Percentiles rank a stretch among this genome's conserved stretches.
phyloP scores from a whole-genome alignment of 768 basidiomycete species.

The Russula sp. region DNA sequence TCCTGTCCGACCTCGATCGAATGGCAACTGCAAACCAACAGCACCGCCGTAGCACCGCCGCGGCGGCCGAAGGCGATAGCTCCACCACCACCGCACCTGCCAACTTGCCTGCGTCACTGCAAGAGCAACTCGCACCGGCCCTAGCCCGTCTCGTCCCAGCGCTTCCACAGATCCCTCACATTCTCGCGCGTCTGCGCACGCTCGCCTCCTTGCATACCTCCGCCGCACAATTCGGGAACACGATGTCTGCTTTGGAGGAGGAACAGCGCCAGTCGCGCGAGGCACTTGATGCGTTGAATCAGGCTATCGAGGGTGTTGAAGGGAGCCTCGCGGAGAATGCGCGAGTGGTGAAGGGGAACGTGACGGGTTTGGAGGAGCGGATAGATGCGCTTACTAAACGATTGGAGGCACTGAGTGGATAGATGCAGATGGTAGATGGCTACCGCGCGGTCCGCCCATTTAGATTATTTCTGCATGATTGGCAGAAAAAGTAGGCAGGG shows the following conservation, averaged over 20 bases:
- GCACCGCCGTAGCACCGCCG: constrained; percentile 39
- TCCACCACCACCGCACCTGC: constrained; percentile 24
- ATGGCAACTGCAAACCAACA: constrained; percentile 45
- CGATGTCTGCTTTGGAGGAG: constrained; percentile 63
- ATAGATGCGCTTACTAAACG: constrained; percentile 48
- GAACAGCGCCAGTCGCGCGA: constrained; percentile 66
- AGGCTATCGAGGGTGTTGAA: constrained; percentile 71
- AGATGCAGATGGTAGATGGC: neutral
- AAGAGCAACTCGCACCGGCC: constrained; percentile 65
- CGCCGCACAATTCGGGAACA: constrained; percentile 71
- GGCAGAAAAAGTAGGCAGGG: neutral
- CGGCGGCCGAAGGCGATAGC: constrained; percentile 10
- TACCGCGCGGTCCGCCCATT: no score
- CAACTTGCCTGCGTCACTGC: constrained; percentile 37
- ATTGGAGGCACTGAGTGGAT: constrained; percentile 39
- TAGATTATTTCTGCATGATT: neutral
- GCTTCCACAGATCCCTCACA: constrained; percentile 82
- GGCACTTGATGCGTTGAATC: constrained; percentile 61
- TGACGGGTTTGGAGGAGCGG: constrained; percentile 62
- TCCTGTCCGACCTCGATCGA: constrained; percentile 90
- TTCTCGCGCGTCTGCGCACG: constrained; percentile 84
- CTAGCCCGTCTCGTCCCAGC: constrained; percentile 68
- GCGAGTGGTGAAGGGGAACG: constrained; percentile 66
- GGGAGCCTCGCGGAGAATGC: constrained; percentile 73
- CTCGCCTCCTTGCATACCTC: constrained; percentile 78